A percentile compares a stretch with the other conserved stretches of the same genome.
Conservation (phyloP, 2,329 filamentous ascomycete genomes). For the Colletotrichum aenigma region DNA sequence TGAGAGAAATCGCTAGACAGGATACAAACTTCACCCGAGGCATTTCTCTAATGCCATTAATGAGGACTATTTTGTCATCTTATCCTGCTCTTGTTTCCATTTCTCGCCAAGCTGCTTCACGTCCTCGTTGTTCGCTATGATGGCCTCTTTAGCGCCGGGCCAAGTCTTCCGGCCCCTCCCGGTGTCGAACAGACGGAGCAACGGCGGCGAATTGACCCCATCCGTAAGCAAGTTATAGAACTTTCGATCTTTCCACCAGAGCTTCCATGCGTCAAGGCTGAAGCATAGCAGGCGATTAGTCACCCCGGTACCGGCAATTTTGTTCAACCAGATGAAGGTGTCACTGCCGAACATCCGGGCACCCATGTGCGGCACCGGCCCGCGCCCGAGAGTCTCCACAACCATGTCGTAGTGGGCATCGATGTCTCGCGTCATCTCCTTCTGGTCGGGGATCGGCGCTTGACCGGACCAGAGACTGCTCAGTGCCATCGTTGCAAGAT, state of each 20-base stretch:
- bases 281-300: conserved; percentile 41
- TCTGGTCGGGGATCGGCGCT: conserved; percentile 21
- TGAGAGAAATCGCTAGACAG: not conserved
- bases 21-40: accelerated
- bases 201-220: conserved; percentile 42
- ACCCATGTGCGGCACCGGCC: conserved; percentile 28
- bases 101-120: conserved; percentile 17
- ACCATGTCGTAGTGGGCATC: conserved; percentile 29
- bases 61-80: not conserved
- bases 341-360: conserved; percentile 22
- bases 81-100: not conserved
- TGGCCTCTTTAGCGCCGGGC: conserved; percentile 37
- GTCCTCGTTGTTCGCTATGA: conserved; percentile 30
- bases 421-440: conserved; percentile 31
- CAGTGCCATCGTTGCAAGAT: conserved; percentile 34
- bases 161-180: conserved; percentile 41
- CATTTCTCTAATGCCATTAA: not conserved
- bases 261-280: conserved; percentile 43
- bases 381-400: conserved; percentile 24
- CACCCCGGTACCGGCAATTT: conserved; percentile 45
- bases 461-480: conserved; percentile 29
- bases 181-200: conserved; percentile 45
- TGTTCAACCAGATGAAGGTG: conserved; percentile 41
- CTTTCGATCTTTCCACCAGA: conserved; percentile 45
- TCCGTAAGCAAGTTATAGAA: conserved; percentile 44